Conservation (phyloP, 176 grass and related monocot genomes). For the Tillandsia fasciculata region DNA sequence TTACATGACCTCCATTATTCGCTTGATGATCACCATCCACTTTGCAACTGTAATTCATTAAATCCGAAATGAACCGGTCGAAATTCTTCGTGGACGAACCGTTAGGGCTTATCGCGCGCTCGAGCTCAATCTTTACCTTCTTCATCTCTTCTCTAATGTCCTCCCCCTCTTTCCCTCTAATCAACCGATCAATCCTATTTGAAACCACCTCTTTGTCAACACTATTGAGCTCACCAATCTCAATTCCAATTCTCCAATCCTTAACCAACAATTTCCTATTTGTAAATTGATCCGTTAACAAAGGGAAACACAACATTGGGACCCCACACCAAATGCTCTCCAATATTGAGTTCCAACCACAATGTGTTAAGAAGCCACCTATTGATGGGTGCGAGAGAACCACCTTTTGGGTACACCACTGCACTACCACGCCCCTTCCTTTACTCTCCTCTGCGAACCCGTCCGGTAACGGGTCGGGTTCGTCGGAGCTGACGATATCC, state of each 20-base stretch:
- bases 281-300: conserved; percentile 56
- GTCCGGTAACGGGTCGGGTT: conserved; percentile 37
- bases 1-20: neutral
- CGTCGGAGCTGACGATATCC: conserved; percentile 55
- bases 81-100: conserved; percentile 54
- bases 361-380: conserved; percentile 56
- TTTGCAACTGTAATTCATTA: conserved; percentile 17
- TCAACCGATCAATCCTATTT: conserved; percentile 21
- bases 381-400: conserved; percentile 44
- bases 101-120: conserved; percentile 20
- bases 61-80: conserved; percentile 39
- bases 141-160: conserved; percentile 19
- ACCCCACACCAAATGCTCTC: conserved; percentile 56
- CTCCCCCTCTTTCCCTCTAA: conserved; percentile 32
- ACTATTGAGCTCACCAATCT: conserved; percentile 33
- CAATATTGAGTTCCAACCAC: conserved; percentile 72
- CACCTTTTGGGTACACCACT: conserved; percentile 66
- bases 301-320: conserved; percentile 68
- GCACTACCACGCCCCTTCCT: conserved; percentile 40
- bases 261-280: conserved; percentile 38
- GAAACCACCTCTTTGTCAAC: conserved; percentile 33
- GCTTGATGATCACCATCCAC: neutral
- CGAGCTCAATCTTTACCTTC: conserved; percentile 21
- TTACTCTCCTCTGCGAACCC: conserved; percentile 24
- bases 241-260: conserved; percentile 43